Evolutionary conservation across 2,329 filamentous ascomycete genomes (phyloP).

Genomic region (Phialocephala sp.): DNA sequence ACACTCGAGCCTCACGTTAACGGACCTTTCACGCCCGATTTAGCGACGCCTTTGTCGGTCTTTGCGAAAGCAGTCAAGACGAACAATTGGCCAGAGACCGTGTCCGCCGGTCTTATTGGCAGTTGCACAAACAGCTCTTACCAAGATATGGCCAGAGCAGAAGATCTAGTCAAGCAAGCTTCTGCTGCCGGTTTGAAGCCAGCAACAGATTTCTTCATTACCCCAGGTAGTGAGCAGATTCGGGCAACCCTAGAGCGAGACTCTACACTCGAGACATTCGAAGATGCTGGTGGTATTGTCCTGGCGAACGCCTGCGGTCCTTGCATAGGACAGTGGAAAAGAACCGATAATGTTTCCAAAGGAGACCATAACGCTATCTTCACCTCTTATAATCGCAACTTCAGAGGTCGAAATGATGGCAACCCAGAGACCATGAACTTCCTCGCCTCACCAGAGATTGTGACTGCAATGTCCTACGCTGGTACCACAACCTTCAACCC

Average conservation of each 20-base stretch:
- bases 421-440: slow-evolving; percentile 99
- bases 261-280: slow-evolving; percentile 83
- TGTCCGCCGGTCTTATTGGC: slow-evolving; percentile 93
- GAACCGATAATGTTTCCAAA: slow-evolving; percentile 83
- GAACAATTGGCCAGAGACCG: slow-evolving; percentile 88
- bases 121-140: slow-evolving; percentile 99
- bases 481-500: slow-evolving; percentile 96
- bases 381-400: slow-evolving; percentile 98
- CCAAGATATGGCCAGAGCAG: slow-evolving; percentile 96
- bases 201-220: slow-evolving; percentile 91
- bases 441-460: slow-evolving; percentile 92
- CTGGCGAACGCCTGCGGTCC: slow-evolving; percentile 90
- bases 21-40: slow-evolving; percentile 93
- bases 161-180: slow-evolving; percentile 91
- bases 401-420: slow-evolving; percentile 94
- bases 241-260: slow-evolving; percentile 91
- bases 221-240: slow-evolving; percentile 95
- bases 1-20: slow-evolving; percentile 95
- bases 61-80: slow-evolving; percentile 85
- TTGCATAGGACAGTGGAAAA: slow-evolving; percentile 94
- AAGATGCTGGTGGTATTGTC: slow-evolving; percentile 83
- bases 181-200: slow-evolving; percentile 88
- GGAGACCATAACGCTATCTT: slow-evolving; percentile 93
- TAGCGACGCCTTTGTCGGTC: slow-evolving; percentile 88
- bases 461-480: slow-evolving; percentile 94